These are phyloP conservation scores for Euphrasia arctica DNA, from an alignment of 305 asterid species.

Conservation along the genomic window DNA sequence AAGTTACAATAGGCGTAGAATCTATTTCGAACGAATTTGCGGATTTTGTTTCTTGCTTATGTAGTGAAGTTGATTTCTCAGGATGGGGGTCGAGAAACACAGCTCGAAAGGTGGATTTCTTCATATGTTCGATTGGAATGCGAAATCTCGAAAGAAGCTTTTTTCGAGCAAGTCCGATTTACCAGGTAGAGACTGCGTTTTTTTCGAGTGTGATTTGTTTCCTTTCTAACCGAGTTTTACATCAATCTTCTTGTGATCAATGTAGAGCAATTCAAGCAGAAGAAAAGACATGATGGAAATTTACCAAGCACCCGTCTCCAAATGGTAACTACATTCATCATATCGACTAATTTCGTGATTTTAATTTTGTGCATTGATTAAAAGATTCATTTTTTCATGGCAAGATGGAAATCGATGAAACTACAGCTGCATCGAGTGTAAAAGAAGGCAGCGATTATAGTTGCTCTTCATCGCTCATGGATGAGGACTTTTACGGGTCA, in stretches of 20 bases:
- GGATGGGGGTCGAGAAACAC: slow-evolving; percentile 72
- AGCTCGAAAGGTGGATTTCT: slow-evolving; percentile 68
- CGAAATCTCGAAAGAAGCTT: slow-evolving; percentile 83
- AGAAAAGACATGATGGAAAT: slow-evolving; percentile 68
- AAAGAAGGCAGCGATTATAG: slow-evolving; percentile 74
- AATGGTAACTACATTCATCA: slow-evolving; percentile 37
- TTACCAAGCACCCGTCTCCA: slow-evolving; percentile 57
- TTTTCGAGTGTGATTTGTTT: slow-evolving; percentile 44
- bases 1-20: neutral
- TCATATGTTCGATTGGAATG: slow-evolving; percentile 93
- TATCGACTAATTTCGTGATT: neutral
- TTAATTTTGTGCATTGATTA: neutral
- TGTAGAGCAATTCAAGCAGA: slow-evolving; percentile 78
- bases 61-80: neutral
- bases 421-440: slow-evolving; percentile 11
- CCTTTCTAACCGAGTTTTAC: neutral
- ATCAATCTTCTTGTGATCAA: slow-evolving; percentile 15
- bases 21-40: neutral
- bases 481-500: slow-evolving; percentile 56
- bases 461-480: slow-evolving; percentile 72
- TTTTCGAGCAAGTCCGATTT: slow-evolving; percentile 64
- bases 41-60: neutral
- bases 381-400: neutral
- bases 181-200: slow-evolving; percentile 51
- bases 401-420: slow-evolving; percentile 32